These are phyloP conservation scores for Stagonosporopsis vannaccii DNA, from an alignment of 2,329 filamentous ascomycete species.

Conservation along the genomic window DNA sequence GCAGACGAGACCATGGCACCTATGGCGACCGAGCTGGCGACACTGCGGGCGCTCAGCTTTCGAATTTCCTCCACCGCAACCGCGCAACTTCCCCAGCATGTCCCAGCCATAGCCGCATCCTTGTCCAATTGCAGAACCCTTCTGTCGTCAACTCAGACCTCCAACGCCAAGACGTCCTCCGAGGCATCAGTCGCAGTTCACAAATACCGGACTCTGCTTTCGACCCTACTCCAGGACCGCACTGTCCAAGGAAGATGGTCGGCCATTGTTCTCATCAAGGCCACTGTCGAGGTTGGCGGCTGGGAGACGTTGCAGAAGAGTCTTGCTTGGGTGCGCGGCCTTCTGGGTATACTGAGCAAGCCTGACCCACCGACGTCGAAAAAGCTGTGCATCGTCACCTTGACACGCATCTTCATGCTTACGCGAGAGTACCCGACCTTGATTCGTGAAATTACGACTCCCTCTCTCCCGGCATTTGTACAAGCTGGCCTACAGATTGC, in stretches of 20 bases:
- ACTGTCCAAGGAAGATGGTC: constrained; percentile 77
- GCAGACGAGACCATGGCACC: constrained; percentile 33
- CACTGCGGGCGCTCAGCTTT: constrained; percentile 62
- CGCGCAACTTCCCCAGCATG: constrained; percentile 75
- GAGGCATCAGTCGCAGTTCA: constrained; percentile 77
- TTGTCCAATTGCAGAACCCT: constrained; percentile 63
- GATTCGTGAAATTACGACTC: constrained; percentile 86
- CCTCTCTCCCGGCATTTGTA: constrained; percentile 77
- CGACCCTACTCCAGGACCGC: constrained; percentile 78
- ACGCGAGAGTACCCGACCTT: constrained; percentile 84
- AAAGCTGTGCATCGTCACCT: constrained; percentile 75
- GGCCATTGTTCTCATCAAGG: constrained; percentile 80
- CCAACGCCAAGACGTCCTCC: constrained; percentile 67
- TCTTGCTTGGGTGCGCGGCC: constrained; percentile 77
- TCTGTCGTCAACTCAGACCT: constrained; percentile 67
- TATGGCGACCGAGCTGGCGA: constrained; percentile 37
- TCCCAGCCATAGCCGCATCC: constrained; percentile 70
- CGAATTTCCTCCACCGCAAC: constrained; percentile 74
- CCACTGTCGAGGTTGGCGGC: constrained; percentile 80
- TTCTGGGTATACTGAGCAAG: constrained; percentile 81
- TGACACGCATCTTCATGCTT: constrained; percentile 84
- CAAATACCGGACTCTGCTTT: constrained; percentile 80
- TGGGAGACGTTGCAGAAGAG: constrained; percentile 80
- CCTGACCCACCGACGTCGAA: constrained; percentile 78
- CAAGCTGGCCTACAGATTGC: constrained; percentile 73